Evolutionary conservation across 352 stramenopile species (phyloP).

Genomic region (Pythium phragmiticola): DNA sequence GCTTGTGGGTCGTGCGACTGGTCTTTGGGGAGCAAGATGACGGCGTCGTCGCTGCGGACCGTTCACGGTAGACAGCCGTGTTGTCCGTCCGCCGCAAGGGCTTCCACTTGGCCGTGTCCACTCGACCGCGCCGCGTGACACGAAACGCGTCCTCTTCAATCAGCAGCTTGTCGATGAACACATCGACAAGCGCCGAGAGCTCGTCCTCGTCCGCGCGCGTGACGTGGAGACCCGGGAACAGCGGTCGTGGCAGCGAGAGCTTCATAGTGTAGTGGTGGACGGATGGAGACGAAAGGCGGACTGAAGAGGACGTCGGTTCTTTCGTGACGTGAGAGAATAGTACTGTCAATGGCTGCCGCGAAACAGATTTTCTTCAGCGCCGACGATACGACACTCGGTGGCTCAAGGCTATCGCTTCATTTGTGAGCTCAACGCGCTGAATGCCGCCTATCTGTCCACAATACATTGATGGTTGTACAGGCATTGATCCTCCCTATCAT

Average conservation of each 20-base stretch:
- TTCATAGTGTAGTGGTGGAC: background rate
- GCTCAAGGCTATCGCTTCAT: too few species aligned
- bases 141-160: conserved; percentile 6
- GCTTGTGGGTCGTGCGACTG: background rate
- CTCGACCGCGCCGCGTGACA: conserved; percentile 29
- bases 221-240: conserved; percentile 10
- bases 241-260: conserved; percentile 10
- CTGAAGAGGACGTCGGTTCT: too few species aligned
- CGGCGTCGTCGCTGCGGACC: background rate
- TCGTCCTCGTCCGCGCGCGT: background rate
- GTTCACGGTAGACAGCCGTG: conserved; percentile 6
- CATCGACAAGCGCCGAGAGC: conserved; percentile 6
- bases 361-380: too few species aligned
- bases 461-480: too few species aligned
- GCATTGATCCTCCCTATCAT: background rate
- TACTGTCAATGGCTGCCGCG: too few species aligned
- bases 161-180: conserved; percentile 13
- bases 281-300: too few species aligned
- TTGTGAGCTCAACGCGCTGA: too few species aligned
- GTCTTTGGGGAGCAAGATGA: too few species aligned
- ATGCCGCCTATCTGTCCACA: too few species aligned
- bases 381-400: too few species aligned
- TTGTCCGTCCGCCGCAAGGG: conserved; percentile 1
- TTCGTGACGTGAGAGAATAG: too few species aligned
- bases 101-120: conserved; percentile 29